Percentiles rank a stretch among this genome's conserved stretches.
These are phyloP conservation scores for Chamaecyparis obtusa DNA, from an alignment of 75 land plant genomes.

Conservation along the genomic window DNA sequence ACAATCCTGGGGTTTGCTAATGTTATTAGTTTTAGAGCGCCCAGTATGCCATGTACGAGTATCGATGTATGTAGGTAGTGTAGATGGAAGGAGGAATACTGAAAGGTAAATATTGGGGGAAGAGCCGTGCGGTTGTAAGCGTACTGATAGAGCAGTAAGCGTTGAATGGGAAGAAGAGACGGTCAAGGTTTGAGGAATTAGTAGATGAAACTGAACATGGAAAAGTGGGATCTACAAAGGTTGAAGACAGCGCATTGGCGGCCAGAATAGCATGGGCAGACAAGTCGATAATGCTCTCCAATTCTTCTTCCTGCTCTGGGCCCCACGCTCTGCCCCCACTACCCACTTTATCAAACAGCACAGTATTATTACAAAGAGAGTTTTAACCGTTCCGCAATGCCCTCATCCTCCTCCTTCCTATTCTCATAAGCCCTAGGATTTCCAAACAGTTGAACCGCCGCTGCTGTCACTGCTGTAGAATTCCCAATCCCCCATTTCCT, in stretches of 20 bases:
- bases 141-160: not conserved
- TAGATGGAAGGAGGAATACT: no score
- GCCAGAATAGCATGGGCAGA: not conserved
- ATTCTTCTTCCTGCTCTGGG: not conserved
- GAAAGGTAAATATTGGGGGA: no score
- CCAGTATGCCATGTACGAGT: no score
- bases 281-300: not conserved
- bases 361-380: not conserved
- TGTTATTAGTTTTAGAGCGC: no score
- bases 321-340: not conserved
- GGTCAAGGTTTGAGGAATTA: constrained; percentile 1
- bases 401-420: not conserved
- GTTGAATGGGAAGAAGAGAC: not conserved
- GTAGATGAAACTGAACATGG: not conserved
- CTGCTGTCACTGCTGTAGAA: not conserved
- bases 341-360: not conserved
- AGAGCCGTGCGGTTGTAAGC: no score
- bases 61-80: no score
- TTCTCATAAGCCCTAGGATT: not conserved
- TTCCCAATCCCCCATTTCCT: no score
- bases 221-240: constrained; percentile 1
- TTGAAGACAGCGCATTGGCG: constrained; percentile 7
- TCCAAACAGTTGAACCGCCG: not conserved
- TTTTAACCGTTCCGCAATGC: not conserved
- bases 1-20: no score